A percentile compares a stretch with the other conserved stretches of the same genome.
Evolutionary conservation across 2,329 filamentous ascomycete genomes (phyloP).

Genomic region (Exophiala viscosa): DNA sequence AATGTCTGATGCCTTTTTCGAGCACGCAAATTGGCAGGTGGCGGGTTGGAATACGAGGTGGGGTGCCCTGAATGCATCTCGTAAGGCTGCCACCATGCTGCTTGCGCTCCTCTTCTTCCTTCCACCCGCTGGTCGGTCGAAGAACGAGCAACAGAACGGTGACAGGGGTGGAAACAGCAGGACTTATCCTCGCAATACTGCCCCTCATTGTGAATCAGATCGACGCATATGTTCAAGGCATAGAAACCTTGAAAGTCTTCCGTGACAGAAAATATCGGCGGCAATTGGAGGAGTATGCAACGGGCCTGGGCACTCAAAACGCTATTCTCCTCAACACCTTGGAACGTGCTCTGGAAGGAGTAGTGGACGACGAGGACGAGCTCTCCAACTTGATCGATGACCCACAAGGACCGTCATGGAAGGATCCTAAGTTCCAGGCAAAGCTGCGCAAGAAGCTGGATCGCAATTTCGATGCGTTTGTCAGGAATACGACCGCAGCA

Average conservation of each 20-base stretch:
- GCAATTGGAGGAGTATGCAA: conserved; percentile 16
- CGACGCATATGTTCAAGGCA: conserved; percentile 24
- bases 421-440: conserved; percentile 7
- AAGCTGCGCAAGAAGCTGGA: conserved; percentile 11
- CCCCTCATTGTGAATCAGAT: conserved; percentile 29
- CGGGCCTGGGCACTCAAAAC: conserved; percentile 19
- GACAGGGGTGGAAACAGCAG: conserved; percentile 19
- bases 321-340: conserved; percentile 19
- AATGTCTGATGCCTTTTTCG: too few species aligned
- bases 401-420: conserved; percentile 17
- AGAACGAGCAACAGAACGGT: background rate
- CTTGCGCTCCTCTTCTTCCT: background rate
- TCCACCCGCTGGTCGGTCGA: background rate
- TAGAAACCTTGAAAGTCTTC: conserved; percentile 20
- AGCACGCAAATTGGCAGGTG: too few species aligned
- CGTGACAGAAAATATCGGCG: conserved; percentile 10
- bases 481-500: conserved; percentile 19
- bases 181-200: conserved; percentile 25
- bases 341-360: conserved; percentile 15
- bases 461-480: conserved; percentile 13
- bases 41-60: too few species aligned
- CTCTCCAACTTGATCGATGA: conserved; percentile 11
- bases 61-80: too few species aligned
- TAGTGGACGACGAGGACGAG: conserved; percentile 22
- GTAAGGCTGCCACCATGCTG: background rate